Evolutionary conservation across 371 early-diverging fungal species (phyloP).

Genomic region (Mortierella polycephala): DNA sequence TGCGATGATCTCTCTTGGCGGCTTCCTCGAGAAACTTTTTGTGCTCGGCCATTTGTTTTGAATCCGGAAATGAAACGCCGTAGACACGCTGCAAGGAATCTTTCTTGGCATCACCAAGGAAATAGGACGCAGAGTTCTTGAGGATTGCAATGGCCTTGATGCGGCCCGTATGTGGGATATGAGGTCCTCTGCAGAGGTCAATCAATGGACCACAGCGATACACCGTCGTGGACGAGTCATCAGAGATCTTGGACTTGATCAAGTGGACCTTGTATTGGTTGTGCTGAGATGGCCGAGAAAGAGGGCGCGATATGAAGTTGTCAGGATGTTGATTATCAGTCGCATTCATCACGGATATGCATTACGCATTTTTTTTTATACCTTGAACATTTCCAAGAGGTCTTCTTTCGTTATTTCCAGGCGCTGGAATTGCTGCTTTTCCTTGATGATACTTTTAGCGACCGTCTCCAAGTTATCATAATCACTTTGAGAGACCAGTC

Average conservation of each 20-base stretch:
- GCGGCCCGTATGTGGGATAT: slow-evolving; percentile 94
- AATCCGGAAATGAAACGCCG: slow-evolving; percentile 99
- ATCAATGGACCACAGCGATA: slow-evolving; percentile 99
- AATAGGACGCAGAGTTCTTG: slow-evolving; percentile 99
- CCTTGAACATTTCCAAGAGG: slow-evolving; percentile 97
- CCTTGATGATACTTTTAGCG: slow-evolving; percentile 90
- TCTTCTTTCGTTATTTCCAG: slow-evolving; percentile 91
- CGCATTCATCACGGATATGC: background rate
- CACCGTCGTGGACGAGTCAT: slow-evolving; percentile 95
- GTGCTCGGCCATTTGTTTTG: slow-evolving; percentile 95
- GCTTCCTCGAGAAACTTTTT: slow-evolving; percentile 96
- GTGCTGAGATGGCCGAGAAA: slow-evolving; percentile 63
- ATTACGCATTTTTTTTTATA: slow-evolving; percentile 13
- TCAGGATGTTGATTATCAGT: background rate
- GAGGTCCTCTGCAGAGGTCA: slow-evolving; percentile 99
- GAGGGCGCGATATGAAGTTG: background rate
- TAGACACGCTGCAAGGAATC: slow-evolving; percentile 99
- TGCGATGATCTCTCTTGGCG: slow-evolving; percentile 97
- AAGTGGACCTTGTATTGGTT: slow-evolving; percentile 97
- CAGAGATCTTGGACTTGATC: slow-evolving; percentile 94
- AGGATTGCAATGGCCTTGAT: slow-evolving; percentile 96
- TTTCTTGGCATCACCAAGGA: slow-evolving; percentile 97
- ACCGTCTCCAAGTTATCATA: slow-evolving; percentile 89
- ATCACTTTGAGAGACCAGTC: slow-evolving; percentile 84
- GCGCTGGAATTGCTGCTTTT: slow-evolving; percentile 97